Percentiles rank a stretch among this genome's conserved stretches.
These are phyloP conservation scores for Amanita pseudoporphyria DNA, from an alignment of 768 basidiomycete species.

Conservation along the genomic window DNA sequence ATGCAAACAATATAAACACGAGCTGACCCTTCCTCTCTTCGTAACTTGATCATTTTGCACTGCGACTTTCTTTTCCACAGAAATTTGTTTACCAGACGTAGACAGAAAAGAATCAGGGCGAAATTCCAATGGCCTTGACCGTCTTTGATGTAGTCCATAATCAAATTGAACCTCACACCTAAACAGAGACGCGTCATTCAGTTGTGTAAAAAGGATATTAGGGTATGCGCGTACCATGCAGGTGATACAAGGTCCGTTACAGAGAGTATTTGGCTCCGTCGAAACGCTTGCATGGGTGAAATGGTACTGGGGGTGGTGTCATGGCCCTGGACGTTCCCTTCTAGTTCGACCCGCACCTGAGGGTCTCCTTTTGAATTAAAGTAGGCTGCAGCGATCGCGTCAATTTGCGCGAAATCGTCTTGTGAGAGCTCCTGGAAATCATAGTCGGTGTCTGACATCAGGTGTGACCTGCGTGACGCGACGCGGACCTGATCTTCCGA, in stretches of 20 bases:
- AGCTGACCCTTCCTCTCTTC: constrained; percentile 44
- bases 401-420: constrained; percentile 44
- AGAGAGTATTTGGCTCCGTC: constrained; percentile 36
- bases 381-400: constrained; percentile 23
- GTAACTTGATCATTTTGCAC: constrained; percentile 42
- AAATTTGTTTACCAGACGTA: constrained; percentile 49
- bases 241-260: constrained; percentile 58
- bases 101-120: constrained; percentile 52
- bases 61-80: constrained; percentile 41
- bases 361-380: constrained; percentile 18
- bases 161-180: constrained; percentile 82
- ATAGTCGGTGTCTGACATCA: constrained; percentile 20
- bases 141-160: constrained; percentile 56
- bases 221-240: constrained; percentile 37
- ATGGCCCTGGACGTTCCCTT: constrained; percentile 9
- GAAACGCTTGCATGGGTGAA: constrained; percentile 33
- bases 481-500: background rate
- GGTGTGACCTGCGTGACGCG: background rate
- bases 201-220: background rate
- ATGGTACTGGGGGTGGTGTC: background rate
- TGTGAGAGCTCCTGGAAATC: constrained; percentile 48
- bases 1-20: background rate
- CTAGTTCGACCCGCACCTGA: constrained; percentile 25
- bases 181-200: background rate
- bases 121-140: constrained; percentile 34